These are phyloP conservation scores for Stephanodiscus minutulus DNA, from an alignment of 108 stramenopile genomes.

Conservation along the genomic window DNA sequence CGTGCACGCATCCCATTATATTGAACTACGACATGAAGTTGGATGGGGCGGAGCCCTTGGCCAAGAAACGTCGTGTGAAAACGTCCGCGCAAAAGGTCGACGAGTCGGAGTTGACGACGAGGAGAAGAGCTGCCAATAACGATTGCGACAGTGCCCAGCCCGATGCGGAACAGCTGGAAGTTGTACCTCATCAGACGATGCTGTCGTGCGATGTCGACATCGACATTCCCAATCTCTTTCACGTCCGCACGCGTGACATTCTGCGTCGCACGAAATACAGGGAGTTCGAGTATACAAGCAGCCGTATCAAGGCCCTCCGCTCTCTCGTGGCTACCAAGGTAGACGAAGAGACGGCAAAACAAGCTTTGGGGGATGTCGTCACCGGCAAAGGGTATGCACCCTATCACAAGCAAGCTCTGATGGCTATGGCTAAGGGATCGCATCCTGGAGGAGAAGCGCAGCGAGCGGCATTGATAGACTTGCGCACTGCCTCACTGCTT, in stretches of 20 bases:
- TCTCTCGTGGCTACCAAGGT: conserved; percentile 61
- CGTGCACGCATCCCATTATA: conserved; percentile 43
- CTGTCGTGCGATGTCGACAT: conserved; percentile 77
- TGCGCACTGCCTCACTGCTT: conserved; percentile 57
- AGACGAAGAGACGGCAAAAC: conserved; percentile 67
- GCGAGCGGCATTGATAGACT: conserved; percentile 64
- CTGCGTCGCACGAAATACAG: conserved; percentile 76
- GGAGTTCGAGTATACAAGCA: conserved; percentile 79
- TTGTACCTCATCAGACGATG: conserved; percentile 46
- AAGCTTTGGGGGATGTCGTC: conserved; percentile 63
- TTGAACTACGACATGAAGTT: conserved; percentile 54
- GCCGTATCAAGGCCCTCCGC: conserved; percentile 73
- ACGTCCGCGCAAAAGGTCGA: conserved; percentile 2
- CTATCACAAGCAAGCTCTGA: conserved; percentile 52
- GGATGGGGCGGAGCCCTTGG: conserved; percentile 38
- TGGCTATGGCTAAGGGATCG: conserved; percentile 62
- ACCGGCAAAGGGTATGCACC: conserved; percentile 57
- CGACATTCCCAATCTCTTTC: conserved; percentile 67
- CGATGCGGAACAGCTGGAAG: conserved; percentile 23
- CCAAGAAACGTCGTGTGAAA: conserved; percentile 1
- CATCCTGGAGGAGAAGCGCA: conserved; percentile 67
- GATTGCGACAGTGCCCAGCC: conserved; percentile 12
- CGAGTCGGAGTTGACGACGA: conserved; percentile 20
- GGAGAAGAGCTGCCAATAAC: conserved; percentile 17
- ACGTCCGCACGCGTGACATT: conserved; percentile 65